phyloP scores from a whole-genome alignment of 2,329 filamentous ascomycete genomes.

The Sarocladiaceae sp. region DNA sequence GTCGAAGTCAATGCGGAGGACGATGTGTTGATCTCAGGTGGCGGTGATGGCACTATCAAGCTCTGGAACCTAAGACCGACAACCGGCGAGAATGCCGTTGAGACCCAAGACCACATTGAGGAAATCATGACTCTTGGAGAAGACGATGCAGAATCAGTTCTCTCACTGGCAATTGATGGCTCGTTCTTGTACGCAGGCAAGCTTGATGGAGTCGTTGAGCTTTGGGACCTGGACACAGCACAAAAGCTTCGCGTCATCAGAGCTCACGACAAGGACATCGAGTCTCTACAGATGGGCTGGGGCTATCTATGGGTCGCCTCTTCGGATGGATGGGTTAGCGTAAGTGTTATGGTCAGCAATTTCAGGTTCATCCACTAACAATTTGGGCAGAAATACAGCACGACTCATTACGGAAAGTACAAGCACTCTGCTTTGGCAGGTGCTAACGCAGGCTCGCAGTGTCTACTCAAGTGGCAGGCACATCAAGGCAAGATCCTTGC shows the following conservation, averaged over 20 bases:
- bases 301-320: conserved; percentile 83
- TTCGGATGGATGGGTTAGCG: conserved; percentile 82
- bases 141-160: conserved; percentile 59
- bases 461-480: conserved; percentile 72
- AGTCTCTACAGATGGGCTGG: conserved; percentile 80
- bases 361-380: background rate
- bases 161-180: conserved; percentile 82
- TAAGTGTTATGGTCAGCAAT: conserved; percentile 41
- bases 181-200: conserved; percentile 92
- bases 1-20: conserved; percentile 65
- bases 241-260: conserved; percentile 87
- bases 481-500: conserved; percentile 85
- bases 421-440: conserved; percentile 39
- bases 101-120: conserved; percentile 55
- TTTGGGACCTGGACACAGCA: conserved; percentile 94
- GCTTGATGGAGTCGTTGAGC: conserved; percentile 80
- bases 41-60: conserved; percentile 91
- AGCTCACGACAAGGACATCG: conserved; percentile 75
- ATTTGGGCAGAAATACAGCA: conserved; percentile 56
- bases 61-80: conserved; percentile 65
- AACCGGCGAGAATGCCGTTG: conserved; percentile 31
- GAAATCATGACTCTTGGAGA: conserved; percentile 64
- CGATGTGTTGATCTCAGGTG: conserved; percentile 84
- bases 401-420: conserved; percentile 58
- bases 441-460: conserved; percentile 77